phyloP scores from a whole-genome alignment of 2,329 filamentous ascomycete genomes.

The Ceratocystis smalleyi region DNA sequence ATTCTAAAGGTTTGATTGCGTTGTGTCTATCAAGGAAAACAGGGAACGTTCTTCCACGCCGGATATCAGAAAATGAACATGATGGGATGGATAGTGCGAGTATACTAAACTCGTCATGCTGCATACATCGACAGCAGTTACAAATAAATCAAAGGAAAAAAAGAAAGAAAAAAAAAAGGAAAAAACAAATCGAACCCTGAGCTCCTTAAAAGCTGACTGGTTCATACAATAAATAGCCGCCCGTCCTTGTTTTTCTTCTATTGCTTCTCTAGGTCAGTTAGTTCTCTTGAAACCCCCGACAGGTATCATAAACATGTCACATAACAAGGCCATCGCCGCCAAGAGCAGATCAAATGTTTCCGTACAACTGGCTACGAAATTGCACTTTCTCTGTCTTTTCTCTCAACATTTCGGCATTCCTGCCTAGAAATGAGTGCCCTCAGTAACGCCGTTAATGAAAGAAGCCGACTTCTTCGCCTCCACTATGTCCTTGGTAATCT shows the following conservation, averaged over 20 bases:
- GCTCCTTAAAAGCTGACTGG: background rate
- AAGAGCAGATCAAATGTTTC: background rate
- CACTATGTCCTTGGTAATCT: constrained; percentile 23
- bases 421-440: constrained; percentile 15
- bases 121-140: background rate
- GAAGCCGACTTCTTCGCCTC: constrained; percentile 14
- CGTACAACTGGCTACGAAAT: background rate
- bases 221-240: background rate
- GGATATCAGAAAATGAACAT: background rate
- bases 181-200: background rate
- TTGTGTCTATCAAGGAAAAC: background rate
- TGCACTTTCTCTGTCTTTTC: background rate
- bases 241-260: background rate
- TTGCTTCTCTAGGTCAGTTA: background rate
- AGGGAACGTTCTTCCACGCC: background rate
- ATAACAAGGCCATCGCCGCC: background rate
- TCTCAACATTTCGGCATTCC: background rate
- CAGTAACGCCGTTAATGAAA: constrained; percentile 13
- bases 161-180: background rate
- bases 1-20: background rate
- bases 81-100: background rate
- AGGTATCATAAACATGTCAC: background rate
- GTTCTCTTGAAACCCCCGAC: background rate
- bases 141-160: background rate
- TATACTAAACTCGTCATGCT: background rate